These are phyloP conservation scores for Nemania sp. DNA, from an alignment of 2,329 filamentous ascomycete species.

Conservation along the genomic window DNA sequence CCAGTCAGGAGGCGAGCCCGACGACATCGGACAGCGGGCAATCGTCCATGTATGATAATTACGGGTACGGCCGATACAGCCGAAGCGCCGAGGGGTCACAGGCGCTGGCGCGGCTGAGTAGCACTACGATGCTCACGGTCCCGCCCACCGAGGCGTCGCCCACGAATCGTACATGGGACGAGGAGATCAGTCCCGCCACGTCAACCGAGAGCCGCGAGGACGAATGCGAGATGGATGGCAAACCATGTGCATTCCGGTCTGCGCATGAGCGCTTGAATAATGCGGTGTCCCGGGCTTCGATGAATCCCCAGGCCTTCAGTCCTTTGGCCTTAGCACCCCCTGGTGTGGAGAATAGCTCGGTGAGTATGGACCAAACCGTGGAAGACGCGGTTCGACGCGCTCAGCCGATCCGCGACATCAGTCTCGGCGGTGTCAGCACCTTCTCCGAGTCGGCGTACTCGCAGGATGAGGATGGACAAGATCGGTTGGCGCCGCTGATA, in stretches of 20 bases:
- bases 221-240: background rate
- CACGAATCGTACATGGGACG: background rate
- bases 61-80: slow-evolving; percentile 29
- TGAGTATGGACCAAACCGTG: background rate
- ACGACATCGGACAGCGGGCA: slow-evolving; percentile 35
- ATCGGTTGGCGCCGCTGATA: slow-evolving; percentile 20
- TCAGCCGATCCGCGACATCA: slow-evolving; percentile 14
- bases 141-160: slow-evolving; percentile 14
- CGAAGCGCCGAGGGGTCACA: slow-evolving; percentile 15
- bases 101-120: slow-evolving; percentile 19
- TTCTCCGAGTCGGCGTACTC: slow-evolving; percentile 25
- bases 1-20: slow-evolving; percentile 28
- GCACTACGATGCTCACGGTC: slow-evolving; percentile 22
- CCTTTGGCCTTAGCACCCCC: background rate
- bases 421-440: slow-evolving; percentile 7
- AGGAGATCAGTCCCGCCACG: background rate
- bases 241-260: background rate
- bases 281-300: background rate
- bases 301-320: background rate
- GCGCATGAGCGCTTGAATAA: slow-evolving; percentile 1
- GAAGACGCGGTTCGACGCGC: background rate
- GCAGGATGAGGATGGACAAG: slow-evolving; percentile 26
- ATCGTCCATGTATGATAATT: slow-evolving; percentile 41
- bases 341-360: background rate
- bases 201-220: background rate